These are phyloP conservation scores for Pouteria glomerata DNA, from an alignment of 148 eudicot genomes.

Conservation along the genomic window DNA sequence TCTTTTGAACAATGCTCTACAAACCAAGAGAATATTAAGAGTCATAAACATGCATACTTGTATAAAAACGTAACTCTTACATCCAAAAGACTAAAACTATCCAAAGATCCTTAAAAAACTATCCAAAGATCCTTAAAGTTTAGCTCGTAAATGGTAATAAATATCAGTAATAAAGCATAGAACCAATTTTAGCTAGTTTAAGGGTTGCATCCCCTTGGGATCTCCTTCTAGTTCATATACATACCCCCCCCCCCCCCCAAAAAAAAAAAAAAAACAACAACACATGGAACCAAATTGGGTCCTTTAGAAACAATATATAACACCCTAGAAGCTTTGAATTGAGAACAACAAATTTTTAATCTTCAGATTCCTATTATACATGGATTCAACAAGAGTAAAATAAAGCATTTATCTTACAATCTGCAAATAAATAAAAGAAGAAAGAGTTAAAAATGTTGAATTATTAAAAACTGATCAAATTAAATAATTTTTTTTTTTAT, in stretches of 20 bases:
- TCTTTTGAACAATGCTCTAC: too few relatives aligned
- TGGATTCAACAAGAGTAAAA: conserved; percentile 1
- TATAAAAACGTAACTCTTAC: background rate
- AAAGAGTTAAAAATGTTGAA: background rate
- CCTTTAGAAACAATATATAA: background rate
- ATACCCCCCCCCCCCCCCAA: background rate
- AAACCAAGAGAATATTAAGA: too few relatives aligned
- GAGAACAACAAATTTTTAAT: background rate
- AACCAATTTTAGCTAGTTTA: background rate
- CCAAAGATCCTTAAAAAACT: too few relatives aligned
- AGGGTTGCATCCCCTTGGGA: too few relatives aligned
- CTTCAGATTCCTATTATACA: conserved; percentile 1
- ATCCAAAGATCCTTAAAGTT: too few relatives aligned
- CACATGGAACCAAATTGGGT: background rate
- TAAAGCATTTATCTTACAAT: background rate
- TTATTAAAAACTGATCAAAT: too few relatives aligned
- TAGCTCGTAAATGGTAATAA: too few relatives aligned
- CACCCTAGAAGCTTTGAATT: background rate
- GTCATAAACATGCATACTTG: too few relatives aligned
- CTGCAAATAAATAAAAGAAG: background rate
- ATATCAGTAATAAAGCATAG: background rate
- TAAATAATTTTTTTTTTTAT: background rate
- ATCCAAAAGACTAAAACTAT: background rate
- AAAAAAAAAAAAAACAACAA: too few relatives aligned
- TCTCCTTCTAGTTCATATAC: background rate